A percentile compares a stretch with the other conserved stretches of the same genome.
Conservation (phyloP, 345 rosid species). For the Eutrema japonicum region DNA sequence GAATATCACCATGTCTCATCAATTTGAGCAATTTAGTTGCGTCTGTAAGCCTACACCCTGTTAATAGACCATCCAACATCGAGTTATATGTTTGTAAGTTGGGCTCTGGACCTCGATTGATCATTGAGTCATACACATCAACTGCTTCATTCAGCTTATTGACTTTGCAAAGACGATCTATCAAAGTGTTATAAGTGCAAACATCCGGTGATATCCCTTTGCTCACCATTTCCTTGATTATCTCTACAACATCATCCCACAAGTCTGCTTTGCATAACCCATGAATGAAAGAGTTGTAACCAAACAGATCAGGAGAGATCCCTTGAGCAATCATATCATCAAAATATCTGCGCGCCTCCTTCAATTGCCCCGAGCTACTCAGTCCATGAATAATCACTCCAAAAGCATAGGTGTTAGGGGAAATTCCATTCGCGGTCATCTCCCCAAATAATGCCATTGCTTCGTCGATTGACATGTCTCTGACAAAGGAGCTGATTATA, state of each 20-base stretch:
- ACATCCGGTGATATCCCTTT: conserved; percentile 8
- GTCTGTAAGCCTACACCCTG: conserved; percentile 8
- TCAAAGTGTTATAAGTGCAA: conserved; percentile 21
- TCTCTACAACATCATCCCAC: conserved; percentile 18
- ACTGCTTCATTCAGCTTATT: conserved; percentile 4
- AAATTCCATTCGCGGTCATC: background rate
- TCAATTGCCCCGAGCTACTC: background rate
- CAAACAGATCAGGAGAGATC: conserved; percentile 9
- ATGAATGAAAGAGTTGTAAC: background rate
- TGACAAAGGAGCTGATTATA: conserved; percentile 9
- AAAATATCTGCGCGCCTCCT: background rate
- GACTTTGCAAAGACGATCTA: conserved; percentile 12
- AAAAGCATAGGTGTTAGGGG: background rate
- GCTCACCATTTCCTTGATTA: conserved; percentile 12
- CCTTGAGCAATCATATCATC: conserved; percentile 15
- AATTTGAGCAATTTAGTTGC: background rate
- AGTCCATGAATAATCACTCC: conserved; percentile 7
- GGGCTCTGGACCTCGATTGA: background rate
- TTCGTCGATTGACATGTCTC: background rate
- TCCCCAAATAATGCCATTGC: background rate
- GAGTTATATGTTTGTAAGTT: background rate
- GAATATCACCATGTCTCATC: background rate
- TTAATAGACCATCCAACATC: conserved; percentile 10
- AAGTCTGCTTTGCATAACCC: background rate
- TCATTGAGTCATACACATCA: conserved; percentile 3